Conservation (phyloP, 169 alveolate species). For the Ichthyophthirius multifiliis region DNA sequence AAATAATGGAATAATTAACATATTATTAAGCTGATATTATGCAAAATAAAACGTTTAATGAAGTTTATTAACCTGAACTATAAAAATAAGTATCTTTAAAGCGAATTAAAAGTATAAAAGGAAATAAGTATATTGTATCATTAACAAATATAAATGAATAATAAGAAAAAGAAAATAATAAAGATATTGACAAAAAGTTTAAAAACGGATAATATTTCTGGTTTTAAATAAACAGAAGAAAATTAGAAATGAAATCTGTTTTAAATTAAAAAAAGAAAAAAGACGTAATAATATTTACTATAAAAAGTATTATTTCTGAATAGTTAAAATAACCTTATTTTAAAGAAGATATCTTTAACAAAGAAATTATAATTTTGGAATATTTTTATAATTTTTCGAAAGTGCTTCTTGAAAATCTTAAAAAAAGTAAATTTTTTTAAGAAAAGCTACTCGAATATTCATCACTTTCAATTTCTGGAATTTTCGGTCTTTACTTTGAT, state of each 20-base stretch:
- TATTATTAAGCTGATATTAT: not conserved
- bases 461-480: not conserved
- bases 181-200: not conserved
- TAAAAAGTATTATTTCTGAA: too few species aligned
- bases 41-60: not conserved
- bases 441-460: not conserved
- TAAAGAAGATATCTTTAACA: not conserved
- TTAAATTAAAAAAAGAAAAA: not conserved
- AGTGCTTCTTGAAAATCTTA: not conserved
- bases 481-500: too few species aligned
- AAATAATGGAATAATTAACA: not conserved
- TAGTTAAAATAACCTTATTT: not conserved
- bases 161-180: not conserved
- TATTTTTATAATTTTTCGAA: not conserved
- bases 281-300: too few species aligned
- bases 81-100: too few species aligned
- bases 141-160: not conserved
- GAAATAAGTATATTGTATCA: too few species aligned
- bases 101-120: too few species aligned
- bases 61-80: too few species aligned
- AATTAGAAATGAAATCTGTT: not conserved
- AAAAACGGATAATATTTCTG: not conserved
- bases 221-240: not conserved
- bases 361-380: not conserved
- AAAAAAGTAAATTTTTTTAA: not conserved